Base-by-base conservation (phyloP, 257 asterid genomes). In the Solanum chaucha region DNA sequence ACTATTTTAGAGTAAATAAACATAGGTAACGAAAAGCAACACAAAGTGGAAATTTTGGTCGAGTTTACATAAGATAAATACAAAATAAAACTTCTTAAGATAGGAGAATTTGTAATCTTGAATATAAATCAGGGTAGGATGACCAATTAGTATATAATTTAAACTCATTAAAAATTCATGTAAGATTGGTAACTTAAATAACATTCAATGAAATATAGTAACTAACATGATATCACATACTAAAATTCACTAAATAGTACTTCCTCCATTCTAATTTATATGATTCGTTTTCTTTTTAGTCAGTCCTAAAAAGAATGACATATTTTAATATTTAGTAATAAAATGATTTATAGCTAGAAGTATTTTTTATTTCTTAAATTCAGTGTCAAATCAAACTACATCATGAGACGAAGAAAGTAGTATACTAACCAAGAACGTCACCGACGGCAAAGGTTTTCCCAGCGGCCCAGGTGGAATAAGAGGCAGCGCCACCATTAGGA, bases 401-500 rank as follows among this genome's bases (percentile, higher is more conserved):
- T 58, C 67, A 58, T 65, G 71, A 24, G 8, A 24, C 0, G 4
- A 11, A 65, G 0, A 5, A 0, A 24, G 10, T 14, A 7, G 10
- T 30, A 15, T 32, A 70, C 90, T 75, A 87, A 96, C 99, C 92
- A 3, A 96, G 93, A 17, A 86, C 51, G 46, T 96, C 98, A 0
- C 96, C 99, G 0, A 91, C 91, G 10, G 28, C 9, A 88, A 95
- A 94, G 59, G 89, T 91, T 84, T 80, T 86, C 2, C 86, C 1
- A 9, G 92, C 83, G 20, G 96, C 96, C 98, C 98, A 96, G 15
- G 94, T 89, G 22, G 88, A 82, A 85, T 96, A 96, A 6, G 93
- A 88, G 2, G 35, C 26, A 12, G 93, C 90, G 8, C 95, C 97
- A 7, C 93, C 98, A 0, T 92, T 90, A 0, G 98, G 98, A 84